Conservation (phyloP, 2,329 filamentous ascomycete species). For the Microthyrium microscopicum region DNA sequence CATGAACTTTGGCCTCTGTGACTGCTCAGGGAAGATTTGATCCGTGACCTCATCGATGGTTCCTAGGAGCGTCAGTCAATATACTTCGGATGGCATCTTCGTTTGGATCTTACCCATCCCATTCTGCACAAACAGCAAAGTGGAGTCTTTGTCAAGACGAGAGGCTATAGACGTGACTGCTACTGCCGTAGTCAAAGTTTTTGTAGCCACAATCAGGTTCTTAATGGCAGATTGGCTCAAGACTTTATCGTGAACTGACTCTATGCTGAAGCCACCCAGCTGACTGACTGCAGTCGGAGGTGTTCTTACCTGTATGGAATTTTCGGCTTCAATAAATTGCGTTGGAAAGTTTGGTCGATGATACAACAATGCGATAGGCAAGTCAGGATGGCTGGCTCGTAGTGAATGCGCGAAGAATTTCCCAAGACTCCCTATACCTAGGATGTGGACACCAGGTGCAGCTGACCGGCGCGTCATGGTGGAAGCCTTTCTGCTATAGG, state of each 20-base stretch:
- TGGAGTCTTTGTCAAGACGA: constrained; percentile 48
- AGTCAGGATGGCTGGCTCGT: constrained; percentile 40
- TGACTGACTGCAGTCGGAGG: constrained; percentile 11
- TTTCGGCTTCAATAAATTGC: constrained; percentile 16
- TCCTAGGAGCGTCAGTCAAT: no score
- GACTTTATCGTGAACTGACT: no score
- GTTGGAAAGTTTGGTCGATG: constrained; percentile 31
- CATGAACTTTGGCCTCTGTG: constrained; percentile 56
- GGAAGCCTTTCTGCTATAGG: no score
- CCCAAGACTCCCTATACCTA: constrained; percentile 70
- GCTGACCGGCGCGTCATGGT: no score
- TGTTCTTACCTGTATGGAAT: no score
- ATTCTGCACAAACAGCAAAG: constrained; percentile 62
- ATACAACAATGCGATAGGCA: constrained; percentile 67
- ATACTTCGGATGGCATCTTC: no score
- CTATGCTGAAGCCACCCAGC: no score
- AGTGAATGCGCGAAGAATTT: constrained; percentile 62
- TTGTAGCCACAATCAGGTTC: constrained; percentile 65
- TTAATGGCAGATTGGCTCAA: constrained; percentile 36
- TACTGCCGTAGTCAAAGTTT: constrained; percentile 50
- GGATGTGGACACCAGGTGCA: no score
- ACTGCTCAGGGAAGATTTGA: constrained; percentile 50
- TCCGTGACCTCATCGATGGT: constrained; percentile 64
- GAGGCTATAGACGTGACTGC: constrained; percentile 50
- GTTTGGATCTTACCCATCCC: constrained; percentile 71